phyloP scores from a whole-genome alignment of 768 basidiomycete genomes.

The Lentinula sp. region DNA sequence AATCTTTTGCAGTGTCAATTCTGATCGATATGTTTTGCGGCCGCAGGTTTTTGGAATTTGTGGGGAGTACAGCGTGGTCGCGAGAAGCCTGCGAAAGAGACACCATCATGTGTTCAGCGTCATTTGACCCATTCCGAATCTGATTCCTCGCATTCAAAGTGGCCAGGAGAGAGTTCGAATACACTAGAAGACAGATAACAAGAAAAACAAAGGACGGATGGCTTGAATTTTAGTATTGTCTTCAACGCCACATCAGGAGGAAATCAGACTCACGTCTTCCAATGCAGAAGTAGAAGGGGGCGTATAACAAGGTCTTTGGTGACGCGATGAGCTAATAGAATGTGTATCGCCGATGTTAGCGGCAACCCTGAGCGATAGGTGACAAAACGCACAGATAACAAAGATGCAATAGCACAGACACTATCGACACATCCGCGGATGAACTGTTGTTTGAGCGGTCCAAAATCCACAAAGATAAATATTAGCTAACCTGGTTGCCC shows the following conservation, averaged over 20 bases:
- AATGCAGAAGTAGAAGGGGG: conserved; percentile 26
- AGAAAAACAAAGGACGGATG: neutral
- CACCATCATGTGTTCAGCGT: conserved; percentile 4
- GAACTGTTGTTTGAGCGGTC: neutral
- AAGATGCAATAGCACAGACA: conserved; percentile 8
- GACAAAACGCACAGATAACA: conserved; percentile 9
- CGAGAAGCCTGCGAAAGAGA: conserved; percentile 3
- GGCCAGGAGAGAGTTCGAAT: conserved; percentile 22
- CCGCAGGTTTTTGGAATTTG: neutral
- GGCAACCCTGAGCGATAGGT: neutral
- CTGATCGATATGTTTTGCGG: conserved; percentile 3
- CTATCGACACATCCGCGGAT: conserved; percentile 1
- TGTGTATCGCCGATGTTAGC: neutral
- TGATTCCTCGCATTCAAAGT: conserved; percentile 5
- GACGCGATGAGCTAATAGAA: conserved; percentile 18
- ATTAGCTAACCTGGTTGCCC: conserved; percentile 3
- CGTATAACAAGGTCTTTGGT: conserved; percentile 23
- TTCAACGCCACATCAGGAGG: too few species aligned
- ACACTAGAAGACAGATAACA: conserved; percentile 13
- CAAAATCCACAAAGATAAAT: neutral
- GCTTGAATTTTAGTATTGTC: neutral
- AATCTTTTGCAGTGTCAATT: conserved; percentile 4
- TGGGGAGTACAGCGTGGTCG: neutral
- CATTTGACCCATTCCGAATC: neutral
- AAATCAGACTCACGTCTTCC: conserved; percentile 14